These are phyloP conservation scores for Orobanche coerulescens DNA, from an alignment of 257 asterid genomes.

Conservation along the genomic window DNA sequence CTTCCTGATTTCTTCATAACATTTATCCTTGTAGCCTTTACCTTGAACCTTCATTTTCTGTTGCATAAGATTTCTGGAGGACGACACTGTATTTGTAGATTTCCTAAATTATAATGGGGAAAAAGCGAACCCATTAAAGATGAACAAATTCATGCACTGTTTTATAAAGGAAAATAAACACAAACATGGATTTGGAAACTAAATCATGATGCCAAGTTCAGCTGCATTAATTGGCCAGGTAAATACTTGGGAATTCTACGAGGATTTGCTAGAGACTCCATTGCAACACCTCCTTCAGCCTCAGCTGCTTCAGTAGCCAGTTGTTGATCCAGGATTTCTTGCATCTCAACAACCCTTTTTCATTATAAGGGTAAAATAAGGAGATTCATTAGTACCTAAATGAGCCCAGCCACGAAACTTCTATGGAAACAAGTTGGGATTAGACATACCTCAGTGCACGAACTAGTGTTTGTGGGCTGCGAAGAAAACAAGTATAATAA, in stretches of 20 bases:
- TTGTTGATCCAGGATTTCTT: slow-evolving; percentile 93
- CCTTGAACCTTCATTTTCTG: slow-evolving; percentile 83
- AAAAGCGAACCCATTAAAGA: slow-evolving; percentile 11
- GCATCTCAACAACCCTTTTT: slow-evolving; percentile 97
- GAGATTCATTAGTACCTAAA: slow-evolving; percentile 23
- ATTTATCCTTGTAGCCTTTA: slow-evolving; percentile 91
- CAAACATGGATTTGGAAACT: slow-evolving; percentile 10
- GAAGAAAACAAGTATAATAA: slow-evolving; percentile 23
- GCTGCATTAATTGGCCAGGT: slow-evolving; percentile 26
- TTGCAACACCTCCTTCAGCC: slow-evolving; percentile 95
- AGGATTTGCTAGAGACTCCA: slow-evolving; percentile 80
- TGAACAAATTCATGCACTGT: slow-evolving; percentile 12
- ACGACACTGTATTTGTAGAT: slow-evolving; percentile 36
- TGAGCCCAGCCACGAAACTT: slow-evolving; percentile 23
- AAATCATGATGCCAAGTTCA: slow-evolving; percentile 17
- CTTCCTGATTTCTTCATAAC: slow-evolving; percentile 81
- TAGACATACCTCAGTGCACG: slow-evolving; percentile 87
- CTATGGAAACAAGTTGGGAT: slow-evolving; percentile 13
- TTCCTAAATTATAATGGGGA: slow-evolving; percentile 37
- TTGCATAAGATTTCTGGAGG: slow-evolving; percentile 60
- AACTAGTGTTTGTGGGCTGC: slow-evolving; percentile 95
- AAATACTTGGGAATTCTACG: slow-evolving; percentile 72
- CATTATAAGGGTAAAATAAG: slow-evolving; percentile 17
- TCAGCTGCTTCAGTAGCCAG: slow-evolving; percentile 97
- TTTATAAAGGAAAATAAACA: neutral